phyloP scores from a whole-genome alignment of 129 eudicot genomes.

The Deinandra increscens region DNA sequence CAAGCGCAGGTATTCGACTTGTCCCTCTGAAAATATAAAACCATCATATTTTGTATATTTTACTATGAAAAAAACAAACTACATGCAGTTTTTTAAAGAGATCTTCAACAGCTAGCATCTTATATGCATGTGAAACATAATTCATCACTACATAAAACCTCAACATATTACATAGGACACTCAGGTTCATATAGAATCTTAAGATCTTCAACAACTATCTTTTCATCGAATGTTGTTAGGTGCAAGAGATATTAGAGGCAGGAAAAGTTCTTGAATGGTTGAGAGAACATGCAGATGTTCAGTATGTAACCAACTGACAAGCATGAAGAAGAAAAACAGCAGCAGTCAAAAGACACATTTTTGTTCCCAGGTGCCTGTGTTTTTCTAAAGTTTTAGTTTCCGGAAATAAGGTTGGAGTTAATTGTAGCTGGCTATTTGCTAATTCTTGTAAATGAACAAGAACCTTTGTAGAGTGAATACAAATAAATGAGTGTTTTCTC shows the following conservation, averaged over 20 bases:
- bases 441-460: too few relatives aligned
- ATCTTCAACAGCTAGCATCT: neutral
- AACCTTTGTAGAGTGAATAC: too few relatives aligned
- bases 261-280: conserved; percentile 98
- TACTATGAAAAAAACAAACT: neutral
- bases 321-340: conserved; percentile 12
- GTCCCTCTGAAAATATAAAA: neutral
- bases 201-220: too few relatives aligned
- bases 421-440: conserved; percentile 14
- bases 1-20: conserved; percentile 57
- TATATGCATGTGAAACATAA: neutral
- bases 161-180: neutral
- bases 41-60: neutral
- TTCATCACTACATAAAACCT: neutral
- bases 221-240: conserved; percentile 39
- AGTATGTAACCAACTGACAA: conserved; percentile 53
- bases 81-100: neutral
- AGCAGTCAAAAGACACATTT: conserved; percentile 27
- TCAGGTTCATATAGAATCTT: too few relatives aligned
- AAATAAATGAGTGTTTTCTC: too few relatives aligned
- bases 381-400: conserved; percentile 12
- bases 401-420: conserved; percentile 10
- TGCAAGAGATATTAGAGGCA: conserved; percentile 86
- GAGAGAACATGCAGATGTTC: conserved; percentile 68
- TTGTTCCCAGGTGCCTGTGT: conserved; percentile 29